A percentile compares a stretch with the other conserved stretches of the same genome.
phyloP scores from a whole-genome alignment of 176 grass and related monocot species.

The Paspalum notatum region DNA sequence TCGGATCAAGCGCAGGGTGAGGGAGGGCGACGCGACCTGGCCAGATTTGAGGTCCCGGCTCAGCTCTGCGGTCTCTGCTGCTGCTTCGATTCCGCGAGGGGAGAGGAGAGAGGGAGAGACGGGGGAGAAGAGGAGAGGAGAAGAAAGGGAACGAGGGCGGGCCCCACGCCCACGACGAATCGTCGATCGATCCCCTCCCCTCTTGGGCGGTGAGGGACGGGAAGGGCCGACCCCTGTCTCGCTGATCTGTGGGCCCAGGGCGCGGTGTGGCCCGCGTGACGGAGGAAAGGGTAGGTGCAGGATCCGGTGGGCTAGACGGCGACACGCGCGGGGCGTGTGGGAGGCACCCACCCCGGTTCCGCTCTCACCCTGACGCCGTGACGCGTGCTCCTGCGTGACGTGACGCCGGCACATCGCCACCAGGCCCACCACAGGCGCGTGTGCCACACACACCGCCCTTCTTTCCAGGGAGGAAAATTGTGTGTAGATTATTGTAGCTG shows the following conservation, averaged over 20 bases:
- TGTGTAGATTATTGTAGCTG: not conserved
- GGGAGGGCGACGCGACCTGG: not conserved
- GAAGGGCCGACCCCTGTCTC: not conserved
- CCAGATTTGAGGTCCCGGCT: not conserved
- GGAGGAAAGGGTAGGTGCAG: not conserved
- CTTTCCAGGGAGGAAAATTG: not conserved
- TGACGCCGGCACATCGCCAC: not conserved
- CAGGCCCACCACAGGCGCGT: not conserved
- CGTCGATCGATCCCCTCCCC: not conserved
- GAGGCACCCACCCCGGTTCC: constrained; percentile 26
- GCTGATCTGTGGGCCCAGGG: not conserved
- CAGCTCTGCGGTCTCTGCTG: not conserved
- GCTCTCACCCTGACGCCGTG: not conserved
- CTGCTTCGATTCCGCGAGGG: not conserved
- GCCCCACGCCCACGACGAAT: not conserved
- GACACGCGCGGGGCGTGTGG: constrained; percentile 45
- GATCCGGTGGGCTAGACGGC: not conserved
- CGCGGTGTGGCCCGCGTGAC: not conserved
- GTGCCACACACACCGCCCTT: not conserved
- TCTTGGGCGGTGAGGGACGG: not conserved
- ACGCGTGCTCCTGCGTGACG: constrained; percentile 12
- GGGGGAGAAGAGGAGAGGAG: not conserved
- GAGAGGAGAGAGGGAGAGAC: not conserved
- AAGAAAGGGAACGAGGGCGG: constrained; percentile 14
- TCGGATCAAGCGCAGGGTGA: not conserved